Evolutionary conservation across 805 yeast species (phyloP).

Genomic region (Cyberlindnera xylosilytica): DNA sequence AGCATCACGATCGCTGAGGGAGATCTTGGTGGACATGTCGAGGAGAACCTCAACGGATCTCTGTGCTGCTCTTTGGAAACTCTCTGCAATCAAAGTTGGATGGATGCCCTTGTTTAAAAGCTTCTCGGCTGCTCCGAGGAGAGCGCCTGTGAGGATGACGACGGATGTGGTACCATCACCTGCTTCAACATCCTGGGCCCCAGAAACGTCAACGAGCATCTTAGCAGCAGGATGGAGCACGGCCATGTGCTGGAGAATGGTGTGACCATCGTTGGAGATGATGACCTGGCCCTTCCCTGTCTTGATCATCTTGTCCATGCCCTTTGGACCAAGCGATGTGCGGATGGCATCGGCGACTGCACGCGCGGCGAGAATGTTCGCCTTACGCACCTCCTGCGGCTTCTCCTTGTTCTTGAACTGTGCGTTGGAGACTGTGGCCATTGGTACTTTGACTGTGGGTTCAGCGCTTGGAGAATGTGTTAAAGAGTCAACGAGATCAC

Average conservation of each 20-base stretch:
- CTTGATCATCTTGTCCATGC: conserved; percentile 99
- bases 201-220: conserved; percentile 95
- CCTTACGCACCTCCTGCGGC: conserved; percentile 95
- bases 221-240: conserved; percentile 98
- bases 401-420: conserved; percentile 94
- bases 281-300: conserved; percentile 91
- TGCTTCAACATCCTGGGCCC: conserved; percentile 98
- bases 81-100: conserved; percentile 94
- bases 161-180: conserved; percentile 99
- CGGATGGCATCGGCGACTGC: conserved; percentile 98
- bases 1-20: conserved; percentile 77
- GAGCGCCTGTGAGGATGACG: conserved; percentile 91
- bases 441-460: neutral
- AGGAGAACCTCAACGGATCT: conserved; percentile 74
- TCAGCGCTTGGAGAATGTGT: no score
- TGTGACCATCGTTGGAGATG: conserved; percentile 97
- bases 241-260: conserved; percentile 96
- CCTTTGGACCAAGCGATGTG: conserved; percentile 94
- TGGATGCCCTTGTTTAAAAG: conserved; percentile 88
- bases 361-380: conserved; percentile 96
- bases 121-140: conserved; percentile 92
- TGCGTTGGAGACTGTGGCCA: conserved; percentile 53
- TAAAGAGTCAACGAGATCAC: no score
- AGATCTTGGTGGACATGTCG: conserved; percentile 80
- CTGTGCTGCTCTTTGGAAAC: conserved; percentile 86